These are phyloP conservation scores for Isatis tinctoria DNA, from an alignment of 345 rosid species.

Conservation along the genomic window DNA sequence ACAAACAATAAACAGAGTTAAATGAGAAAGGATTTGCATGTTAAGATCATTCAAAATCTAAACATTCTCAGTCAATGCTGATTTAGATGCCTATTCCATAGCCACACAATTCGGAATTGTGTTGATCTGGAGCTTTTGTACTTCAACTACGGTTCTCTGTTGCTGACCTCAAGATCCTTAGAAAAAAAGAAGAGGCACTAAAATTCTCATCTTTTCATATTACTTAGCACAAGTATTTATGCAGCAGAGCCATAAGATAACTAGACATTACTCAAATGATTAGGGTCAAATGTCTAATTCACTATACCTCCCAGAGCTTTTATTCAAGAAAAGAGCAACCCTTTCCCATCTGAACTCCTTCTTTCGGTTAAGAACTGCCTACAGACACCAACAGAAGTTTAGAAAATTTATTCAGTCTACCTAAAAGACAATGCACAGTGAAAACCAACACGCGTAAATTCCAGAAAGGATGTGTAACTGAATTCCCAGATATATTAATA, in stretches of 20 bases:
- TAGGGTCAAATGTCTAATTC: neutral
- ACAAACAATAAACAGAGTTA: neutral
- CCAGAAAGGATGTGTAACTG: neutral
- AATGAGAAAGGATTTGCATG: neutral
- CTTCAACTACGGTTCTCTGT: neutral
- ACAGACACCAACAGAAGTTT: constrained; percentile 18
- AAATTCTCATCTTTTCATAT: neutral
- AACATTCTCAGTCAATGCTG: neutral
- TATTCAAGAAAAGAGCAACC: constrained; percentile 65
- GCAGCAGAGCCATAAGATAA: constrained; percentile 4
- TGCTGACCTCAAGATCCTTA: neutral
- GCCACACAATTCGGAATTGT: neutral
- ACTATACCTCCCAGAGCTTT: constrained; percentile 58
- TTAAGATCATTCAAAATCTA: no score
- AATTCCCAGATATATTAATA: neutral
- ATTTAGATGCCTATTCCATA: neutral
- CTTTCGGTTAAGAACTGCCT: constrained; percentile 74
- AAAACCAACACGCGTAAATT: neutral
- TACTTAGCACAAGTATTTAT: neutral
- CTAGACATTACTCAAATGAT: neutral
- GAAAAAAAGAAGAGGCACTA: neutral
- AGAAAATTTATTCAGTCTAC: neutral
- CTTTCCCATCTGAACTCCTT: constrained; percentile 92
- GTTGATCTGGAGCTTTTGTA: neutral
- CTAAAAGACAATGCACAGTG: neutral